Percentiles rank a stretch among this genome's conserved stretches.
These are phyloP conservation scores for Phytopythium boreale DNA, from an alignment of 352 stramenopile species.

Conservation along the genomic window DNA sequence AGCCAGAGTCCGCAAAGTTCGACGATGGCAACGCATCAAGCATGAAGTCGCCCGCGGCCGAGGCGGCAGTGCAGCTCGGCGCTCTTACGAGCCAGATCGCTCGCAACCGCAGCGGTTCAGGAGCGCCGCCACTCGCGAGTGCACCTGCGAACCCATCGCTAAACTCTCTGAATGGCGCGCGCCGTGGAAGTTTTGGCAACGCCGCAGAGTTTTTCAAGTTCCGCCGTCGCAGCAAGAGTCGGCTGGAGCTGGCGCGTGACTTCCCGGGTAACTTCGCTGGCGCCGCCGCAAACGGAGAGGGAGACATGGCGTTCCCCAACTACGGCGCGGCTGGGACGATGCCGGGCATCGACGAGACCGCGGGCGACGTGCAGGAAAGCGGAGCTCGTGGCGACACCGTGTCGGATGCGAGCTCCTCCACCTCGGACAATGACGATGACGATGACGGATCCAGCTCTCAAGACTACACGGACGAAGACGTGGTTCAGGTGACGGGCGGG, in stretches of 20 bases:
- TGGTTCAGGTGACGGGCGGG: conserved; percentile 56
- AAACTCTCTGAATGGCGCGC: conserved; percentile 21
- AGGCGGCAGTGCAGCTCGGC: conserved; percentile 65
- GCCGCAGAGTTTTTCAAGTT: conserved; percentile 87
- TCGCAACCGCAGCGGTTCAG: conserved; percentile 37
- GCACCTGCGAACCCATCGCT: conserved; percentile 12
- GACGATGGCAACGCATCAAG: conserved; percentile 33
- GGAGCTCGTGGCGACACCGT: conserved; percentile 33
- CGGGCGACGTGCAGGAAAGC: conserved; percentile 40
- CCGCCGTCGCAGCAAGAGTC: conserved; percentile 82
- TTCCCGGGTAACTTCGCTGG: conserved; percentile 35
- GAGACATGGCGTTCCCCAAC: conserved; percentile 39
- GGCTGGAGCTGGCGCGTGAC: conserved; percentile 72
- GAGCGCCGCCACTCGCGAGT: conserved; percentile 17
- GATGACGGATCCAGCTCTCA: conserved; percentile 48
- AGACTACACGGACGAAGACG: conserved; percentile 61
- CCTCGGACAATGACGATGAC: conserved; percentile 46
- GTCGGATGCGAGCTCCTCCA: conserved; percentile 44
- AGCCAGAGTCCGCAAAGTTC: conserved; percentile 32
- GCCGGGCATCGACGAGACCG: conserved; percentile 72
- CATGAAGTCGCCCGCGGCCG: conserved; percentile 58
- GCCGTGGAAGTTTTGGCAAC: conserved; percentile 80
- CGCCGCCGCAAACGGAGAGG: conserved; percentile 26
- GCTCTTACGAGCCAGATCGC: conserved; percentile 37
- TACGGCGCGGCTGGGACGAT: conserved; percentile 54